Evolutionary conservation across 495 filamentous ascomycete species (phyloP), one percentile per base, ranked within the genome.

Genomic region (Aspergillus homomorphus): DNA sequence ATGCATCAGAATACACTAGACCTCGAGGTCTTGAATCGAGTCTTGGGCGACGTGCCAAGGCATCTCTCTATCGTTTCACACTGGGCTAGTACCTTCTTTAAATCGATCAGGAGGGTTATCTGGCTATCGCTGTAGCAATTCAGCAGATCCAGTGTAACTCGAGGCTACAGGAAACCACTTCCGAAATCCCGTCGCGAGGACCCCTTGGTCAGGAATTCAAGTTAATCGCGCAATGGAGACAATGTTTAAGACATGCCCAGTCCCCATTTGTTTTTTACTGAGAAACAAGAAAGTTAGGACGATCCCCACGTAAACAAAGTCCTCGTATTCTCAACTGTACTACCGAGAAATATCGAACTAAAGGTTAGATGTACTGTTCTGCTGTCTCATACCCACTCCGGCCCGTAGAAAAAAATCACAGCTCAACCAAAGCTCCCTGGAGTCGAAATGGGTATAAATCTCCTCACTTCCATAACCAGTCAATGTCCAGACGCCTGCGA

Each of bases 361-460:
- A 51, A 51, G 28, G 48, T 30, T 51, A 51, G 14, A 51, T n/a
- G 24, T 38, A 9, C 33, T 38, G 33, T 38, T 28, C 24, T 51
- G n/a, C 16, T 8, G 10, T 10, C 4, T 23, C 21, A 50, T 51
- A 50, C 48, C 48, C 48, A 51, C 24, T 50, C 21, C 23, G 30
- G 23, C 24, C 24, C 12, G 23, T 30, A 28, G 19, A 59, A 45
- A 45, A n/a, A 24, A 19, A 8, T 23, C 24, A 24, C 51, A 30
- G 52, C 52, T 58, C 51, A 56, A 55, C 53, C 54, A 53, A 44
- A 5, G 33, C 49, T 45, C 22, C 52, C 59, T 55, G 57, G 20
- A 45, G 54, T 51, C 55, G 45, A 58, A 51, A 45, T 46, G 63
- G 63, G 63, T 65, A 65, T 65, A 65, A 18, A 55, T 60, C 45